Evolutionary conservation across 1,139 yeast genomes (phyloP), one percentile per base, ranked within the genome.

Genomic region (Geotrichum europaeum): DNA sequence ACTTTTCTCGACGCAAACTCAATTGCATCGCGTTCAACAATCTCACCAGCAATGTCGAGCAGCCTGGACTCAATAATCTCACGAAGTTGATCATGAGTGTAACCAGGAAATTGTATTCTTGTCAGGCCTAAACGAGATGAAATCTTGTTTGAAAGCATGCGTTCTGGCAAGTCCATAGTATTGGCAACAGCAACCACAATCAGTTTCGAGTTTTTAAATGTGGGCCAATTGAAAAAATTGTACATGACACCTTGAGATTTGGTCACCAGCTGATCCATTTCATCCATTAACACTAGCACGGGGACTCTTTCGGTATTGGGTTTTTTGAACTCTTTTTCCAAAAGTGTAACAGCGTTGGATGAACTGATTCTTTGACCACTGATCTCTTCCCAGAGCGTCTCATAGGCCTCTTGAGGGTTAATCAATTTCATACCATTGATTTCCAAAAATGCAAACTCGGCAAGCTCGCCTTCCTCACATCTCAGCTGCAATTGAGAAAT

Each of bases 181-280:
- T 95, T 95, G 7, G 98, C 98, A 40, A 94, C 92, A 0, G 98
- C 98, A 56, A 94, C 80, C 1, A 95, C 96, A 61, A 94, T 84
- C 57, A 94, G 78, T 68, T 86, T 87, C 2, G 98, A 91, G 65
- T 85, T 79, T 15, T 82, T 78, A 68, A 89, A 85, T 0, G 96
- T 85, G 5, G 99, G 97, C 99, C 99, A 94, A 74, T 95, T 92
- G 79, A 94, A 91, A 69, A 95, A 90, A 71, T 94, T 95, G 76
- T 94, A 95, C 88, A 94, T 86, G 55, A 94, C 95, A 57, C 86
- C 85, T 71, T 91, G 97, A 63, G 85, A 86, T 64, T 84, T 87
- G 3, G 94, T 86, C 18, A 92, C 94, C 61, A 95, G 79, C 70
- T 94, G 97, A 73, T 94, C 99, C 64, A 94, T 78, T 72, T 94